These are phyloP conservation scores for Salix viminalis DNA, from an alignment of 345 rosid genomes.

Conservation along the genomic window DNA sequence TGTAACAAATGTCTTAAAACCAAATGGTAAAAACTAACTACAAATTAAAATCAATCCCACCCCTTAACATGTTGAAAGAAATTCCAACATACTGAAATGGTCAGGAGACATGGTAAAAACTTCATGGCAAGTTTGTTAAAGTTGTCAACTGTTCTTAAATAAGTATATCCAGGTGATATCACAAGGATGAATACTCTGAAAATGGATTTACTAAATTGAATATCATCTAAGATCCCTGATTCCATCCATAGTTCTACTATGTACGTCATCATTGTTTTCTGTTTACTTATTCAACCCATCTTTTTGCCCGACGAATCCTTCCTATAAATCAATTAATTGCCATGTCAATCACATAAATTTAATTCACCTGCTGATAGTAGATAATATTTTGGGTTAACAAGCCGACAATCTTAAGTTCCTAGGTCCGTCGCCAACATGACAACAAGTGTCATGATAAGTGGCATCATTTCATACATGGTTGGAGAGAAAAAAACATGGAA, in stretches of 20 bases:
- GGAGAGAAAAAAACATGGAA: background rate
- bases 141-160: background rate
- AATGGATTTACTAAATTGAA: background rate
- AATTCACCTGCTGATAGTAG: background rate
- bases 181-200: background rate
- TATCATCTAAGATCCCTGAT: background rate
- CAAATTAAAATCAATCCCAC: background rate
- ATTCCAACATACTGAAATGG: background rate
- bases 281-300: background rate
- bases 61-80: background rate
- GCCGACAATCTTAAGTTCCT: background rate
- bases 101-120: background rate
- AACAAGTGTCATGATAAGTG: background rate
- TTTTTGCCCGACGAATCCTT: background rate
- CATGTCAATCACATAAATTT: background rate
- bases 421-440: background rate
- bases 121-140: background rate
- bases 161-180: background rate
- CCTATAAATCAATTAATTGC: background rate
- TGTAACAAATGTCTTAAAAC: no score
- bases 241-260: background rate
- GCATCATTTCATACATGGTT: background rate
- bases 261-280: background rate
- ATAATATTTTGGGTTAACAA: background rate
- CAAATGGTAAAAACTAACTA: background rate